These are phyloP conservation scores for Aureobasidium musti DNA, from an alignment of 2,329 filamentous ascomycete genomes.

Conservation along the genomic window DNA sequence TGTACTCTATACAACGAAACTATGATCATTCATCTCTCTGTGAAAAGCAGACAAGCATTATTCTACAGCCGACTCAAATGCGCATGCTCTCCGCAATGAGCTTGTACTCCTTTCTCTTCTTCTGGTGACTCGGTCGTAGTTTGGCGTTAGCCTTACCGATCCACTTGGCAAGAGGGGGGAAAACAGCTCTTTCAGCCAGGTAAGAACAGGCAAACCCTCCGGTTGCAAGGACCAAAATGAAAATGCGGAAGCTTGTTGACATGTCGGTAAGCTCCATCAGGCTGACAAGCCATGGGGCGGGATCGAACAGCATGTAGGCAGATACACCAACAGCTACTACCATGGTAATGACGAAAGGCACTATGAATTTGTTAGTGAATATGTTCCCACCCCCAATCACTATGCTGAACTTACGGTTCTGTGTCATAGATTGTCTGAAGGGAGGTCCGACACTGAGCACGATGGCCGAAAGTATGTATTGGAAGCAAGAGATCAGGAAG, in stretches of 20 bases:
- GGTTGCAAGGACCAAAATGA: constrained; percentile 69
- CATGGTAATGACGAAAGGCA: constrained; percentile 82
- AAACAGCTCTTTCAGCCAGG: constrained; percentile 68
- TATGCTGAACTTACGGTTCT: constrained; percentile 66
- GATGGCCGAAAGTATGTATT: constrained; percentile 89
- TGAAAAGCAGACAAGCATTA: not conserved
- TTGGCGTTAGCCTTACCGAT: constrained; percentile 64
- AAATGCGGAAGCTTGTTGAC: constrained; percentile 69
- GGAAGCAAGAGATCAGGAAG: constrained; percentile 88
- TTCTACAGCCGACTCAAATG: constrained; percentile 26
- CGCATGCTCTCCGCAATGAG: constrained; percentile 66
- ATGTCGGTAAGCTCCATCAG: constrained; percentile 87
- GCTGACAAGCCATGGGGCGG: constrained; percentile 66
- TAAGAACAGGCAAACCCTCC: constrained; percentile 70
- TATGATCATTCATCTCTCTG: not conserved
- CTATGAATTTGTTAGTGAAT: constrained; percentile 49
- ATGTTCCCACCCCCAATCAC: not conserved
- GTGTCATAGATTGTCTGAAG: constrained; percentile 75
- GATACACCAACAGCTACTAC: constrained; percentile 66
- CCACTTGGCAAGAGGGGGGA: constrained; percentile 66
- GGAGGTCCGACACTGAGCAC: constrained; percentile 89
- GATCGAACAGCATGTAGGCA: constrained; percentile 77
- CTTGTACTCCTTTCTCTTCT: constrained; percentile 88
- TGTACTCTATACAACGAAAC: constrained; percentile 12
- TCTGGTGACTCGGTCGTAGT: constrained; percentile 60